Conservation (phyloP, 352 stramenopile species). For the Pseudoperonospora humuli region DNA sequence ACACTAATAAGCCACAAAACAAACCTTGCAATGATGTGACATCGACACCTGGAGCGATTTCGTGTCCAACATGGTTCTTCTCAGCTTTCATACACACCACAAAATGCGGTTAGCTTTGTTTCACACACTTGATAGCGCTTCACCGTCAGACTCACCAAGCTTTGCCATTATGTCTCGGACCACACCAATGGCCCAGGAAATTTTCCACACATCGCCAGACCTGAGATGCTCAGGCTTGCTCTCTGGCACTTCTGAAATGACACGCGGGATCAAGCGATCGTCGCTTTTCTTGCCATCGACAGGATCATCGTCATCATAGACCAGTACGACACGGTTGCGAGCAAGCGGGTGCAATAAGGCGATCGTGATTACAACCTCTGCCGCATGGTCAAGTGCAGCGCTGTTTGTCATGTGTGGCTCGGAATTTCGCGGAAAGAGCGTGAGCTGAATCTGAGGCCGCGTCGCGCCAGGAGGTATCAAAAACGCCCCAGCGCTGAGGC, state of each 20-base stretch:
- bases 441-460: slow-evolving; percentile 81
- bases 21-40: slow-evolving; percentile 29
- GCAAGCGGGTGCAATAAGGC: slow-evolving; percentile 56
- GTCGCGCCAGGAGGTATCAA: slow-evolving; percentile 60
- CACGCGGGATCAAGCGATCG: slow-evolving; percentile 31
- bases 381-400: slow-evolving; percentile 30
- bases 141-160: slow-evolving; percentile 26
- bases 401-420: slow-evolving; percentile 70
- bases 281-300: slow-evolving; percentile 29
- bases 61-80: slow-evolving; percentile 31
- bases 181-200: slow-evolving; percentile 45
- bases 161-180: slow-evolving; percentile 47
- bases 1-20: not conserved
- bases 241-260: slow-evolving; percentile 47
- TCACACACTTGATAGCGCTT: not conserved
- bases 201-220: slow-evolving; percentile 49
- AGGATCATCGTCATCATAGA: slow-evolving; percentile 25
- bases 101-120: not conserved
- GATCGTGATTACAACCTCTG: slow-evolving; percentile 74
- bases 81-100: slow-evolving; percentile 16
- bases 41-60: slow-evolving; percentile 32
- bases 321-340: slow-evolving; percentile 39
- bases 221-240: slow-evolving; percentile 40
- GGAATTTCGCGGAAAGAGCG: slow-evolving; percentile 77
- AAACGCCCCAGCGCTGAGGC: slow-evolving; percentile 69